Percentiles rank a stretch among this genome's conserved stretches.
Conservation (phyloP, 2,329 filamentous ascomycete genomes). For the Macrophomina phaseolina region DNA sequence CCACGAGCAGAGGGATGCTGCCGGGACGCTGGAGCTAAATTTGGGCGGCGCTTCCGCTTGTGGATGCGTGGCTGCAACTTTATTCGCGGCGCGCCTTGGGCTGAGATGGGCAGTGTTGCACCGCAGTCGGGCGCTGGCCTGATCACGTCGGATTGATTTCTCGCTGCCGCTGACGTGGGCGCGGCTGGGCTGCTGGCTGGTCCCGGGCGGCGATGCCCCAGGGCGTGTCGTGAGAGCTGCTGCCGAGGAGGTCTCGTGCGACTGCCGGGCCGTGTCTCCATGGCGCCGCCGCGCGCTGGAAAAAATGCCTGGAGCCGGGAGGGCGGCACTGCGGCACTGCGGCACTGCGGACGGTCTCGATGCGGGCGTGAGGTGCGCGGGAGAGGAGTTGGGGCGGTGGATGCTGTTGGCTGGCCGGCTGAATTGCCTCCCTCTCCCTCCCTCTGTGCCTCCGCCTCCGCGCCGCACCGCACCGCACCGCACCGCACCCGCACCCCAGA, state of each 20-base stretch:
- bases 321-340: constrained; percentile 1
- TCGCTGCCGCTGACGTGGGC: neutral
- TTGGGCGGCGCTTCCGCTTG: constrained; percentile 19
- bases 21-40: neutral
- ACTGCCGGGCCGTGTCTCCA: constrained; percentile 16
- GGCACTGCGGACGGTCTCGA: neutral
- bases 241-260: neutral
- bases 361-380: neutral
- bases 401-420: neutral
- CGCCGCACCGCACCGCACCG: neutral
- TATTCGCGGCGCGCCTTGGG: constrained; percentile 9
- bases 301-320: constrained; percentile 1
- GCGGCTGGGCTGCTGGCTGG: too few species aligned
- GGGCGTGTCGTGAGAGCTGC: too few species aligned
- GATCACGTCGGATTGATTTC: neutral
- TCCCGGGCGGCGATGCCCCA: too few species aligned
- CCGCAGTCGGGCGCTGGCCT: neutral
- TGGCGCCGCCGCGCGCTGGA: neutral
- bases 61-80: constrained; percentile 15
- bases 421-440: constrained; percentile 2
- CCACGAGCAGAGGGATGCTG: neutral
- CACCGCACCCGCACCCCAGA: neutral
- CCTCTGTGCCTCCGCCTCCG: constrained; percentile 1
- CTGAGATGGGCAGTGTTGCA: constrained; percentile 14
- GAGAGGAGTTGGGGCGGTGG: neutral